These are phyloP conservation scores for Amanita muscaria DNA, from an alignment of 768 basidiomycete species.

Conservation along the genomic window DNA sequence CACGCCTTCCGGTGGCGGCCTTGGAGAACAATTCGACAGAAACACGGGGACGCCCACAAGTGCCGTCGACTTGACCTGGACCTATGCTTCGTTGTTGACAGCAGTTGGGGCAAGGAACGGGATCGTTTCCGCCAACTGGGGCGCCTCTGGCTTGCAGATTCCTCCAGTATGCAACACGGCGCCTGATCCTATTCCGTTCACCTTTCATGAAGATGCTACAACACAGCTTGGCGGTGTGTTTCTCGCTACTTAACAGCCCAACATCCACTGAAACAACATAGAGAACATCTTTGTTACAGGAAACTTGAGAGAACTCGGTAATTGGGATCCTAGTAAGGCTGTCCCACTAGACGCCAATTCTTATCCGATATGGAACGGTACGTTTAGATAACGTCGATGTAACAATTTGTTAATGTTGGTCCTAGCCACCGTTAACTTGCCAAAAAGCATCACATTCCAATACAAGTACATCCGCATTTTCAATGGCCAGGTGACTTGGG, in stretches of 20 bases:
- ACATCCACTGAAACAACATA: no score
- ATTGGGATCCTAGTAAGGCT: conserved; percentile 56
- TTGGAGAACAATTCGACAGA: conserved; percentile 57
- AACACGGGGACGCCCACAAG: conserved; percentile 42
- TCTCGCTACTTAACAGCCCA: no score
- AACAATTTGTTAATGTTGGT: neutral
- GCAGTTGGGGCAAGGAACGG: conserved; percentile 45
- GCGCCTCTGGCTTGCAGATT: conserved; percentile 46
- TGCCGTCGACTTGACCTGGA: conserved; percentile 68
- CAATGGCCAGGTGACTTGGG: conserved; percentile 57
- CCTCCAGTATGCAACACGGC: conserved; percentile 32
- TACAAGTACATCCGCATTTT: conserved; percentile 66
- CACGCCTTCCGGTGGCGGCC: conserved; percentile 51
- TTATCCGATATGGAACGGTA: conserved; percentile 66
- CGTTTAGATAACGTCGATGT: conserved; percentile 19
- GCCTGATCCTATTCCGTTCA: conserved; percentile 36
- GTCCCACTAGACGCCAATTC: conserved; percentile 41
- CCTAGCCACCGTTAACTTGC: conserved; percentile 53
- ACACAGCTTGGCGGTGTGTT: conserved; percentile 51
- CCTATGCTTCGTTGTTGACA: conserved; percentile 63
- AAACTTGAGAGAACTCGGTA: conserved; percentile 40
- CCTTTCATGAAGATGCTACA: conserved; percentile 56
- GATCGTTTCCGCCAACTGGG: conserved; percentile 47
- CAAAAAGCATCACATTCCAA: conserved; percentile 42
- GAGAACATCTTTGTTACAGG: conserved; percentile 68